phyloP scores from a whole-genome alignment of 2,329 filamentous ascomycete species.

The Pyricularia sp. region DNA sequence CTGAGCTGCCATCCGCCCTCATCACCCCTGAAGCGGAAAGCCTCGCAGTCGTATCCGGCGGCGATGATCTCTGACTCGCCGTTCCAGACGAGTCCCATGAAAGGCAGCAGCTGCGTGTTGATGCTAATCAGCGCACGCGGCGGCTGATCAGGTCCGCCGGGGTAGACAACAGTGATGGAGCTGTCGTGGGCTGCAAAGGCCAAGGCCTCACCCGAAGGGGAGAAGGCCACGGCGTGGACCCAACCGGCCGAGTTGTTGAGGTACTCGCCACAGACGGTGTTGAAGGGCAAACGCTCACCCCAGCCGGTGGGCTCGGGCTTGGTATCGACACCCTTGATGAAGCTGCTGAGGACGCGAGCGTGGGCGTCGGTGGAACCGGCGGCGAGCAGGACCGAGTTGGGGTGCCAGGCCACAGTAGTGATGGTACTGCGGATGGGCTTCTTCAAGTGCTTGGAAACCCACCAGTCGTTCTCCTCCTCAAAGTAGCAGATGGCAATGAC shows the following conservation, averaged over 20 bases:
- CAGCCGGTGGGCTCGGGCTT: slow-evolving; percentile 80
- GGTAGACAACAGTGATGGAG: slow-evolving; percentile 94
- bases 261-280: slow-evolving; percentile 95
- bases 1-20: slow-evolving; percentile 75
- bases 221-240: slow-evolving; percentile 91
- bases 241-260: slow-evolving; percentile 94
- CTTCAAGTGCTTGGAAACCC: slow-evolving; percentile 98
- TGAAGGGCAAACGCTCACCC: slow-evolving; percentile 95
- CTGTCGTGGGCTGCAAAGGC: slow-evolving; percentile 94
- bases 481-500: slow-evolving; percentile 98
- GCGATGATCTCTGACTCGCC: slow-evolving; percentile 89
- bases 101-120: slow-evolving; percentile 81
- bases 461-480: slow-evolving; percentile 99
- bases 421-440: slow-evolving; percentile 98
- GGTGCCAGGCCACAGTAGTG: slow-evolving; percentile 91
- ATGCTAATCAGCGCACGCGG: slow-evolving; percentile 86
- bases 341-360: slow-evolving; percentile 86
- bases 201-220: slow-evolving; percentile 82
- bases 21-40: slow-evolving; percentile 77
- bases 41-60: slow-evolving; percentile 83
- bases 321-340: slow-evolving; percentile 89
- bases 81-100: slow-evolving; percentile 89
- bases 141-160: slow-evolving; percentile 80
- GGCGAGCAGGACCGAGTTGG: slow-evolving; percentile 89
- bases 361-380: slow-evolving; percentile 97